Conservation (phyloP, 2,329 filamentous ascomycete species). For the Colletotrichum cordylinicola region DNA sequence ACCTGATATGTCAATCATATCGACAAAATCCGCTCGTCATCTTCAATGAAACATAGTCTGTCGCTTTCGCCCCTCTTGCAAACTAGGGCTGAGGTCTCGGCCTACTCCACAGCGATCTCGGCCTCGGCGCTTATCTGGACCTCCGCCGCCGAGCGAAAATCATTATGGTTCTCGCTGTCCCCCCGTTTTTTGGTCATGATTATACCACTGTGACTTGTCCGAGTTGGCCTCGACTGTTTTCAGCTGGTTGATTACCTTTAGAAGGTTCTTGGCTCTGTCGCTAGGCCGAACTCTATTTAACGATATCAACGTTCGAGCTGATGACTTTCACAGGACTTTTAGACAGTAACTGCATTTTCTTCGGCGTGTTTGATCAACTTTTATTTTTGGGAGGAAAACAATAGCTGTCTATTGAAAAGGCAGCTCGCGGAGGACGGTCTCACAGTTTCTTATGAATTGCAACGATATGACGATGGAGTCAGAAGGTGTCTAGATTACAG, state of each 20-base stretch:
- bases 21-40: not conserved
- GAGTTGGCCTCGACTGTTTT: not conserved
- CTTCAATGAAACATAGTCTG: not conserved
- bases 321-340: not conserved
- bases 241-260: not conserved
- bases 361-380: not conserved
- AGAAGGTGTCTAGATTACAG: not conserved
- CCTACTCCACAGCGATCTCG: not conserved
- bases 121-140: not conserved
- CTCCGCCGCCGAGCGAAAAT: not conserved
- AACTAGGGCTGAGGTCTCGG: not conserved
- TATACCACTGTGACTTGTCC: not conserved
- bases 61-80: not conserved
- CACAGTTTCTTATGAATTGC: not conserved
- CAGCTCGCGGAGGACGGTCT: not conserved
- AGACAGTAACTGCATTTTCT: not conserved
- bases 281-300: not conserved
- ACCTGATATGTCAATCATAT: not conserved
- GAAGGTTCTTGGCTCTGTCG: not conserved
- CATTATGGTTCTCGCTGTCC: not conserved
- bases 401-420: not conserved
- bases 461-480: not conserved
- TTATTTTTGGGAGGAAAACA: not conserved
- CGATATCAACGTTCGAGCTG: not conserved
- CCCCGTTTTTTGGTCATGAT: not conserved